These are phyloP conservation scores for Suillus variegatus DNA, from an alignment of 768 basidiomycete genomes.

Conservation along the genomic window DNA sequence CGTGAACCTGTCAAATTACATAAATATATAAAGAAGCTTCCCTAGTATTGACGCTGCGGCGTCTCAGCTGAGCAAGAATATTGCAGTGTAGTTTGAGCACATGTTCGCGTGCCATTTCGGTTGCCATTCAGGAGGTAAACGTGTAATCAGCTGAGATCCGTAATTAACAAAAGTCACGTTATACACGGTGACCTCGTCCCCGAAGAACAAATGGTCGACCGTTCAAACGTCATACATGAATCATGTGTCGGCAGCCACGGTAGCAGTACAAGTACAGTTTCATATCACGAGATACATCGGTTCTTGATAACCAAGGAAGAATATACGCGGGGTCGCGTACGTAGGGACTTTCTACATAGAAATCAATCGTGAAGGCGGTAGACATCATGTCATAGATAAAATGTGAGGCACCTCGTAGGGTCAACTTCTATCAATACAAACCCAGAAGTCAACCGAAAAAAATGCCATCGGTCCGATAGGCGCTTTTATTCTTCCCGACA, in stretches of 20 bases:
- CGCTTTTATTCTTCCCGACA: slow-evolving; percentile 44
- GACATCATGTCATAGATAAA: neutral
- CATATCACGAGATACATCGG: neutral
- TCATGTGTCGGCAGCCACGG: neutral
- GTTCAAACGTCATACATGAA: neutral
- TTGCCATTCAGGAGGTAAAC: neutral
- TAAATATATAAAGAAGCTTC: neutral
- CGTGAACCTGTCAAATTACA: neutral
- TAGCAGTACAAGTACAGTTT: neutral
- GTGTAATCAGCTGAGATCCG: neutral
- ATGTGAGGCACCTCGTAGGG: slow-evolving; percentile 70
- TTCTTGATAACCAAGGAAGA: neutral
- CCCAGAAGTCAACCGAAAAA: slow-evolving; percentile 54
- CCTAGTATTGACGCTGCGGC: neutral
- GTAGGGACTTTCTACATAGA: neutral
- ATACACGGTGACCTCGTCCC: neutral
- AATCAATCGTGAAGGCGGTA: neutral
- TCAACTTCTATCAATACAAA: slow-evolving; percentile 33
- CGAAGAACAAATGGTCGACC: too few species aligned
- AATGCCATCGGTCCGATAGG: slow-evolving; percentile 37
- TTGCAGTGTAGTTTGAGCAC: neutral
- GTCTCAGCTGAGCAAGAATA: neutral
- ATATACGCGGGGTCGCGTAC: neutral
- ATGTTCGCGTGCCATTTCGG: neutral
- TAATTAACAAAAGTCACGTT: neutral